Conservation (phyloP, 78 protist genomes). For the Dictyostelium capitatum region DNA sequence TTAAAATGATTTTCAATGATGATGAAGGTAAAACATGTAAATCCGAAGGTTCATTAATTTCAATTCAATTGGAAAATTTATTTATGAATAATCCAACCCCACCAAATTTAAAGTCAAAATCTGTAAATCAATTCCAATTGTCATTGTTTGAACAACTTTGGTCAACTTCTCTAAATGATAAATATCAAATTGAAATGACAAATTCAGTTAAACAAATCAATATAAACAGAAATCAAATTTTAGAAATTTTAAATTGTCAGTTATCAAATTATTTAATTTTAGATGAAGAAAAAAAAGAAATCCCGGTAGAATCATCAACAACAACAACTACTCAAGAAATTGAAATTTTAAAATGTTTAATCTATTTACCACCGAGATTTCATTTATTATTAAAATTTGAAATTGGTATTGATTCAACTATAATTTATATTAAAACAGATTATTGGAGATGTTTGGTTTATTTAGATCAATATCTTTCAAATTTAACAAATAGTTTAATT, state of each 20-base stretch:
- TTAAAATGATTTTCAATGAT: conserved; percentile 65
- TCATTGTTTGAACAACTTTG: conserved; percentile 32
- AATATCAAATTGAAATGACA: neutral
- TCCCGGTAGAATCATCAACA: too few relatives aligned
- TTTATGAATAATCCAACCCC: conserved; percentile 68
- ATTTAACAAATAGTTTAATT: neutral
- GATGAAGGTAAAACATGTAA: conserved; percentile 81
- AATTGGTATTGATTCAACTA: conserved; percentile 41
- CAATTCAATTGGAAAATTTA: conserved; percentile 32
- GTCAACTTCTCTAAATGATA: neutral
- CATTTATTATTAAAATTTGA: conserved; percentile 52
- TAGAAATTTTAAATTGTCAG: neutral
- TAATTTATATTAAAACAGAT: conserved; percentile 63
- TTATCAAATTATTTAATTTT: neutral
- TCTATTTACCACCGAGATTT: conserved; percentile 60
- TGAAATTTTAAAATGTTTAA: conserved; percentile 9
- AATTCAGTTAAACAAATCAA: conserved; percentile 22
- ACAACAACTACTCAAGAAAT: neutral
- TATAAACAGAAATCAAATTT: neutral
- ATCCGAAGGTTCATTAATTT: conserved; percentile 34
- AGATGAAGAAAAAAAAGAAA: neutral
- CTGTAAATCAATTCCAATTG: conserved; percentile 7
- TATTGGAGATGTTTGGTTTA: conserved; percentile 59
- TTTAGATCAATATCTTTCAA: conserved; percentile 46
- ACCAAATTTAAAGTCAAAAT: neutral